A percentile compares a stretch with the other conserved stretches of the same genome.
These are phyloP conservation scores for Pleurotus giganteus DNA, from an alignment of 768 basidiomycete species.

Conservation along the genomic window DNA sequence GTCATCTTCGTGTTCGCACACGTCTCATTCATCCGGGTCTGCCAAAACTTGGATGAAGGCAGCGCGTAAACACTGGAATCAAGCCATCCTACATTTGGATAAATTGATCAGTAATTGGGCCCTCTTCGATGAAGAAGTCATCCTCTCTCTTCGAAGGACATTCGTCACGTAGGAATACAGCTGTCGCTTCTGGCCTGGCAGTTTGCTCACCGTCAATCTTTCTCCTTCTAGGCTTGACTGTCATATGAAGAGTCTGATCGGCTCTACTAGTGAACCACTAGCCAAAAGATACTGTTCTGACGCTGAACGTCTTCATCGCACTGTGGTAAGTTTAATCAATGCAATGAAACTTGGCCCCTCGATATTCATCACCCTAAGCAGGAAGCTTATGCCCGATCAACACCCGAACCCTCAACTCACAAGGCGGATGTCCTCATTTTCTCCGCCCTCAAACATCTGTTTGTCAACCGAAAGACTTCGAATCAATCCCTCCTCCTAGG, in stretches of 20 bases:
- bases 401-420: not conserved
- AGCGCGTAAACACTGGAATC: constrained; percentile 9
- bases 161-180: constrained; percentile 4
- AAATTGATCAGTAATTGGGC: constrained; percentile 4
- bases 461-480: constrained; percentile 8
- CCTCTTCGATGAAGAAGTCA: constrained; percentile 4
- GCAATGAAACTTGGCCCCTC: not conserved
- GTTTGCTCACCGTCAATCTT: not conserved
- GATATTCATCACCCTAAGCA: not conserved
- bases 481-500: constrained; percentile 2
- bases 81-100: constrained; percentile 7
- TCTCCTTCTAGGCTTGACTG: not conserved
- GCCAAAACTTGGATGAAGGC: constrained; percentile 8
- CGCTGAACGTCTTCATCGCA: not conserved
- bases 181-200: not conserved
- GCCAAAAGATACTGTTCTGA: constrained; percentile 6
- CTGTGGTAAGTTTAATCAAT: not conserved
- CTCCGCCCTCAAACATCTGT: constrained; percentile 8
- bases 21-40: not conserved
- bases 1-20: not conserved
- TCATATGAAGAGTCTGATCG: constrained; percentile 8
- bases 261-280: constrained; percentile 7
- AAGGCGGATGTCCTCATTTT: constrained; percentile 8
- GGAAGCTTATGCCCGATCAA: constrained; percentile 1
- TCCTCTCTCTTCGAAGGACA: constrained; percentile 1